Conservation (phyloP, 495 filamentous ascomycete genomes). For the Lasiosphaeria ovina region DNA sequence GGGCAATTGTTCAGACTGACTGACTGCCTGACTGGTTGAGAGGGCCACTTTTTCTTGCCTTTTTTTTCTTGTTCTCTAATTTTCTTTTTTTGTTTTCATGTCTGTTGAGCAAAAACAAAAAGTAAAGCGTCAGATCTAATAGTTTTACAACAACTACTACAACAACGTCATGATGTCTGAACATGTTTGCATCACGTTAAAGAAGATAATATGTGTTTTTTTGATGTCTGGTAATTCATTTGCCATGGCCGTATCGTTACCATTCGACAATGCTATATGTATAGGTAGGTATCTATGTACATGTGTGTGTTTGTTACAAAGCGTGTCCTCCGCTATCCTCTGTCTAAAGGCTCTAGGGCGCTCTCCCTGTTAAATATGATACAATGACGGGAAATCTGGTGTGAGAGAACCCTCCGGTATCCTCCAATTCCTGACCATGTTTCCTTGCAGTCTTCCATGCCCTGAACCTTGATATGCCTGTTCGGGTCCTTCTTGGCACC, state of each 20-base stretch:
- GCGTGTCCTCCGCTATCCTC: not conserved
- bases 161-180: too few relatives aligned
- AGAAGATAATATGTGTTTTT: too few relatives aligned
- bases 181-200: too few relatives aligned
- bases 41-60: not conserved
- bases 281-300: too few relatives aligned
- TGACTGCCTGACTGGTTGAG: slow-evolving; percentile 14
- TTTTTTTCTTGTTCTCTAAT: slow-evolving; percentile 10
- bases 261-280: too few relatives aligned
- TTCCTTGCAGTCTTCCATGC: too few relatives aligned
- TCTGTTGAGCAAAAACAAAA: not conserved
- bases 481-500: too few relatives aligned
- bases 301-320: too few relatives aligned
- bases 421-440: too few relatives aligned
- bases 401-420: not conserved
- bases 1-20: slow-evolving; percentile 1
- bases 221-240: too few relatives aligned
- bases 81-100: slow-evolving; percentile 2
- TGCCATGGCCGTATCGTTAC: too few relatives aligned
- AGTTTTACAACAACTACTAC: not conserved
- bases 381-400: not conserved
- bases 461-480: too few relatives aligned
- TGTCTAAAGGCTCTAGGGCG: not conserved
- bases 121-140: not conserved
- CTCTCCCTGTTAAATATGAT: slow-evolving; percentile 6